phyloP scores from a whole-genome alignment of 2,329 filamentous ascomycete species.

The Talaromyces sp. region DNA sequence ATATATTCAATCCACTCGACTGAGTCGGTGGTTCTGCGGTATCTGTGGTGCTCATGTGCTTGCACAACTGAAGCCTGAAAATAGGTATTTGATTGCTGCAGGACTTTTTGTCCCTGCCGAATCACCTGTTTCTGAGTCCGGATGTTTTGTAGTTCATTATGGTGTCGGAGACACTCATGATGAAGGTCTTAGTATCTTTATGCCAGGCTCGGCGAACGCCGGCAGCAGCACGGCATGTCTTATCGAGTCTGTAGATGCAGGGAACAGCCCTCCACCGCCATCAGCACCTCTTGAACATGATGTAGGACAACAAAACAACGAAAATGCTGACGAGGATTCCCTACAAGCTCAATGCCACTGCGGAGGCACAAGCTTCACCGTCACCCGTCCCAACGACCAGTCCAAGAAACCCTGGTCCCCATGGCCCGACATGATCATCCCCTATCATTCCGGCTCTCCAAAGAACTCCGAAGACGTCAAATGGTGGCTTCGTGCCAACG shows the following conservation, averaged over 20 bases:
- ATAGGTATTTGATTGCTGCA: conserved; percentile 36
- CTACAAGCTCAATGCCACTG: conserved; percentile 56
- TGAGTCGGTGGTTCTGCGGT: conserved; percentile 51
- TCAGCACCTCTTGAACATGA: background rate
- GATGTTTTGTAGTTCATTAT: conserved; percentile 31
- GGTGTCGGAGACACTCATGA: conserved; percentile 29
- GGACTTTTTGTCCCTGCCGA: conserved; percentile 29
- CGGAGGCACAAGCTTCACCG: conserved; percentile 54
- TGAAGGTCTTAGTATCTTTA: conserved; percentile 31
- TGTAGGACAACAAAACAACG: background rate
- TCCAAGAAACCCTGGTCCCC: conserved; percentile 49
- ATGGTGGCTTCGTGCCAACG: conserved; percentile 58
- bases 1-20: conserved; percentile 46
- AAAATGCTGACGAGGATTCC: conserved; percentile 20
- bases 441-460: conserved; percentile 43
- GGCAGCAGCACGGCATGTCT: conserved; percentile 26
- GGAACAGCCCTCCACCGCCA: background rate
- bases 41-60: conserved; percentile 52
- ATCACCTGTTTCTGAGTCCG: conserved; percentile 18
- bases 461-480: conserved; percentile 52
- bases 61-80: conserved; percentile 26
- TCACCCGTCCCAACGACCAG: conserved; percentile 54
- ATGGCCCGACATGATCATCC: conserved; percentile 56
- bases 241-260: conserved; percentile 8
- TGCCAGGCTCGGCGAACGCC: conserved; percentile 24